Base-by-base conservation (phyloP, 352 stramenopile genomes). In the Phytophthora agathidicida region DNA sequence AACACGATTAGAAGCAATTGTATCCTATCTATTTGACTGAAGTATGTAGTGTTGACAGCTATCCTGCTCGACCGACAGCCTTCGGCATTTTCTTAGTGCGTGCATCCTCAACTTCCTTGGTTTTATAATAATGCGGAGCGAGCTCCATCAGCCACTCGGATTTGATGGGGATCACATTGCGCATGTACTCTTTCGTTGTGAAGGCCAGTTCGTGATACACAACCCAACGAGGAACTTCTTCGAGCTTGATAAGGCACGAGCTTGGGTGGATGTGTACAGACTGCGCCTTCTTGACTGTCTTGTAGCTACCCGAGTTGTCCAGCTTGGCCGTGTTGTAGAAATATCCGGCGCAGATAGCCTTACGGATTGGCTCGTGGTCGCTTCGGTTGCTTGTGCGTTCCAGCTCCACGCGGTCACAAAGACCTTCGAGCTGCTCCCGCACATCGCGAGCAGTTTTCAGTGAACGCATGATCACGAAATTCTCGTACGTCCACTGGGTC, bases 111-210 rank as follows among this genome's bases (percentile, higher is more conserved):
- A 99, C 88, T 60, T 99, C 97, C 53, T 96, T 98, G 33, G 85
- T 75, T 72, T 99, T 98, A 78, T 99, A 99, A 75, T 99, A 99
- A 77, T 99, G 98, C 32, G 98, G 98, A 17, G 98, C 98, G 48
- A 99, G 96, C 68, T 99, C 97, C 39, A 98, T 83, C 4, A 99
- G 76, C 98, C 98, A 99, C 59, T 98, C 86, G 9, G 91, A 85
- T 59, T 99, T 93, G 65, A 99, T 99, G 7, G 94, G 95, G 30
- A 96, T 90, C 24, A 99, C 94, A 31, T 97, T 79, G 33, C 98
- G 88, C 93, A 99, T 99, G 77, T 98, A 99, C 71, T 99, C 97
- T 70, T 99, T 99, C 0, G 94, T 99, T 20, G 97, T 99, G 71
- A 99, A 99, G 14, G 97, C 96, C 11, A 99, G 77, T 76, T 99